Base-by-base conservation (phyloP, 1,139 yeast species). In the Pichia sp. region DNA sequence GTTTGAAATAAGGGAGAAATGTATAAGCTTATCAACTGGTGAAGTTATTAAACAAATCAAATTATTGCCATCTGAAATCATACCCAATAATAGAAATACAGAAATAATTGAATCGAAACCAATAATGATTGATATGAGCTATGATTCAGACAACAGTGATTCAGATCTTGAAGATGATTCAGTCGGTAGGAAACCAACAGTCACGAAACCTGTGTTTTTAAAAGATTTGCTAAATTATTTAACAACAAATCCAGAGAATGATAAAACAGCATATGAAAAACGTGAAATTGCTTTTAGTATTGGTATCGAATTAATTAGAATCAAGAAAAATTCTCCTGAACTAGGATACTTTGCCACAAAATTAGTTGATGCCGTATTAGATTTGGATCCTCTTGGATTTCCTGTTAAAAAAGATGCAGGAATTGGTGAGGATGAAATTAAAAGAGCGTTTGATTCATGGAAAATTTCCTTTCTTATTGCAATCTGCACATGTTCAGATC, bases 161-260 rank as follows among this genome's bases (percentile, higher is more conserved):
- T 70, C 74, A n/a, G 82, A 77, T 47, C 74, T 70, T 26, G 82
- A 77, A 24, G 83, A 78, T 45, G 50, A 56, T 1, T 48, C 59
- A 1, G 42, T 71, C 35, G 68, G 67, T n/a, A 64, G 64, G 39
- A 67, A 62, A 20, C 60, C 65, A 9, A 65, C 60, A n/a, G 66
- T 78, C 0, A 59, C 71, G 0, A 66, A 71, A 5, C 90, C 90
- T 0, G 70, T 82, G 2, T 85, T 82, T 57, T 68, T 85, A 27
- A 77, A 78, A 51, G 86, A 81, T 45, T 64, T 84, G n/a, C 54
- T 82, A n/a, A 66, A 67, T 11, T 84, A 82, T 54, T 61, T 85
- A 16, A 59, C 62, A 12, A 59, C 68, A 0, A 82, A 79, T 46
- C 55, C 68, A 1, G 55, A 58, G 36, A 70, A 70, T 26, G 71